A percentile compares a stretch with the other conserved stretches of the same genome.
These are phyloP conservation scores for Picea glauca DNA, from an alignment of 75 land plant species.

Conservation along the genomic window DNA sequence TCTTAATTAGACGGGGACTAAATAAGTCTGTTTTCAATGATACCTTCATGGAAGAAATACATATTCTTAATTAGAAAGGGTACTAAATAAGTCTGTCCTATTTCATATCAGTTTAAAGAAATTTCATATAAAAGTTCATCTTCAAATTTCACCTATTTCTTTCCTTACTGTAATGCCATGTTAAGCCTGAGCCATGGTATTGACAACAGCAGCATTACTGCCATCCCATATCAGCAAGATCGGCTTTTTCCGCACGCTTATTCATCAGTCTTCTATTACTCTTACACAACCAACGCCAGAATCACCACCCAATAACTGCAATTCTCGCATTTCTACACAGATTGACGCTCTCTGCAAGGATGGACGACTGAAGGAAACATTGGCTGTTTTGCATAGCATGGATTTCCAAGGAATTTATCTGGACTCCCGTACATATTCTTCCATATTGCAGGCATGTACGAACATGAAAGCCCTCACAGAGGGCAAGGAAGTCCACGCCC, in stretches of 20 bases:
- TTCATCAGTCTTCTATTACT: neutral
- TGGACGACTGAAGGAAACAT: neutral
- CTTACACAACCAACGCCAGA: neutral
- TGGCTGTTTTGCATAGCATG: neutral
- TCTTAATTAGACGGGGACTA: no score
- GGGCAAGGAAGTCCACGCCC: slow-evolving; percentile 28
- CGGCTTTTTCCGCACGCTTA: neutral
- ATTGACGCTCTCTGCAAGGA: neutral
- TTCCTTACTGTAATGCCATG: neutral
- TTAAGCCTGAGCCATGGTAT: neutral
- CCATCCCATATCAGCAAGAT: neutral
- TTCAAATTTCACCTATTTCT: no score
- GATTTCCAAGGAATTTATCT: neutral
- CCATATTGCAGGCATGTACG: slow-evolving; percentile 37
- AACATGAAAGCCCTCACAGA: slow-evolving; percentile 25
- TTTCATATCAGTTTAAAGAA: no score
- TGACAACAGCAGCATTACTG: neutral
- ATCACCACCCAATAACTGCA: neutral
- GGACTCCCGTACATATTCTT: neutral
- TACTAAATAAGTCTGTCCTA: no score
- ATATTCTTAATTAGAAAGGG: no score
- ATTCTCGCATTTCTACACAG: neutral
- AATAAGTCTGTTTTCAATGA: no score
- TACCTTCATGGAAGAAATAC: no score
- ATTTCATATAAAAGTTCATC: no score